Conservation (phyloP, 257 asterid species). For the Ophiorrhiza pumila region DNA sequence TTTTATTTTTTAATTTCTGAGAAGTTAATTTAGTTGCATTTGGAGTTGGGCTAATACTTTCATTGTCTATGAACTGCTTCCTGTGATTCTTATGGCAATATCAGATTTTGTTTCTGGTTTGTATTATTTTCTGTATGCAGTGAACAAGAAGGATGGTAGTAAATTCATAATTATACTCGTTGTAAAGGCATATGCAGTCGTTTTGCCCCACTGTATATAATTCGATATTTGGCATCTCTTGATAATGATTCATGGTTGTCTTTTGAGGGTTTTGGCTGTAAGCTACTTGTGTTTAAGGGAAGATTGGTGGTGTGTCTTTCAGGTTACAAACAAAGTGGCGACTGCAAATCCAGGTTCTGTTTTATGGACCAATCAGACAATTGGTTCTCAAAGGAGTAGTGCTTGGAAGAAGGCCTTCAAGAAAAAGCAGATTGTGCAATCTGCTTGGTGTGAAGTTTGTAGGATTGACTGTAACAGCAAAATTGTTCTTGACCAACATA, state of each 20-base stretch:
- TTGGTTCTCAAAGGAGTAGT: slow-evolving; percentile 8
- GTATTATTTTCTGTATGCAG: not conserved
- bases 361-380: not conserved
- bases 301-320: not conserved
- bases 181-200: not conserved
- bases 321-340: slow-evolving; percentile 1
- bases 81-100: not conserved
- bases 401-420: slow-evolving; percentile 30
- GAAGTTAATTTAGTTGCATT: not conserved
- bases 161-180: not conserved
- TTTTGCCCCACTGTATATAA: no score
- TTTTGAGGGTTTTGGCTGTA: not conserved
- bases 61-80: not conserved
- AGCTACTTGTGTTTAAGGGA: not conserved
- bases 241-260: not conserved
- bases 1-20: not conserved
- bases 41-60: not conserved
- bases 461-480: slow-evolving; percentile 53
- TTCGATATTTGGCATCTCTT: not conserved
- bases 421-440: slow-evolving; percentile 50
- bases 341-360: slow-evolving; percentile 15
- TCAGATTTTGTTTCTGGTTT: not conserved
- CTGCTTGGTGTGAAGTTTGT: slow-evolving; percentile 43
- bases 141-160: not conserved
- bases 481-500: slow-evolving; percentile 57